A percentile compares a stretch with the other conserved stretches of the same genome.
phyloP scores from a whole-genome alignment of 352 stramenopile genomes.

The Aphanomyces invadans region DNA sequence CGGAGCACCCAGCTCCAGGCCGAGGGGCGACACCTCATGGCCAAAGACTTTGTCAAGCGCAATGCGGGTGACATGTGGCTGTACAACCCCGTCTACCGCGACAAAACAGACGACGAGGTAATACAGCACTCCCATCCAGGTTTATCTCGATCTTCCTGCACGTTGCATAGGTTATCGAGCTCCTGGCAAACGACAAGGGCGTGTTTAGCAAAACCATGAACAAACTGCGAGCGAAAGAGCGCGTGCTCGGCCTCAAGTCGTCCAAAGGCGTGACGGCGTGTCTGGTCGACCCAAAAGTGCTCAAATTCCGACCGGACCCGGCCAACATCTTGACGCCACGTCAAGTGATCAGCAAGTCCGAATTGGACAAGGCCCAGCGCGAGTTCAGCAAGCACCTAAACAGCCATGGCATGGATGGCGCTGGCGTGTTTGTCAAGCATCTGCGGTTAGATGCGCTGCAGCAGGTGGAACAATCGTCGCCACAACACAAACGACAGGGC shows the following conservation, averaged over 20 bases:
- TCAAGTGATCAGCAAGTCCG: constrained; percentile 16
- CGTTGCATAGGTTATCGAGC: constrained; percentile 29
- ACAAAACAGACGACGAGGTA: constrained; percentile 32
- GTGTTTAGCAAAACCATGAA: constrained; percentile 46
- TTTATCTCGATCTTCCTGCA: background rate
- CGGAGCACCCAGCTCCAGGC: constrained; percentile 35
- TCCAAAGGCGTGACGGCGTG: constrained; percentile 45
- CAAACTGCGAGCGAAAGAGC: constrained; percentile 48
- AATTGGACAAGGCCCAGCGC: constrained; percentile 2
- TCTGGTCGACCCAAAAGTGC: constrained; percentile 29
- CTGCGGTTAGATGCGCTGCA: constrained; percentile 3
- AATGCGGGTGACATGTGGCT: constrained; percentile 53
- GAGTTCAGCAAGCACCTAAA: constrained; percentile 12
- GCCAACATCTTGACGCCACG: constrained; percentile 15
- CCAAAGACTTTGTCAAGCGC: constrained; percentile 45
- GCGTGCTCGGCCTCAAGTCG: constrained; percentile 51
- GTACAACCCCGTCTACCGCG: constrained; percentile 40
- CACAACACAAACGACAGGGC: background rate
- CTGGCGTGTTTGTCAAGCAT: constrained; percentile 6
- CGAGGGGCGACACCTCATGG: constrained; percentile 49
- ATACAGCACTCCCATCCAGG: background rate
- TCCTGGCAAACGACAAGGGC: constrained; percentile 37
- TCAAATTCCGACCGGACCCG: constrained; percentile 4
- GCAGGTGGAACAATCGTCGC: background rate
- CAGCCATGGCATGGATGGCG: background rate